These are phyloP conservation scores for Claviceps sp. DNA, from an alignment of 2,329 filamentous ascomycete genomes.

Conservation along the genomic window DNA sequence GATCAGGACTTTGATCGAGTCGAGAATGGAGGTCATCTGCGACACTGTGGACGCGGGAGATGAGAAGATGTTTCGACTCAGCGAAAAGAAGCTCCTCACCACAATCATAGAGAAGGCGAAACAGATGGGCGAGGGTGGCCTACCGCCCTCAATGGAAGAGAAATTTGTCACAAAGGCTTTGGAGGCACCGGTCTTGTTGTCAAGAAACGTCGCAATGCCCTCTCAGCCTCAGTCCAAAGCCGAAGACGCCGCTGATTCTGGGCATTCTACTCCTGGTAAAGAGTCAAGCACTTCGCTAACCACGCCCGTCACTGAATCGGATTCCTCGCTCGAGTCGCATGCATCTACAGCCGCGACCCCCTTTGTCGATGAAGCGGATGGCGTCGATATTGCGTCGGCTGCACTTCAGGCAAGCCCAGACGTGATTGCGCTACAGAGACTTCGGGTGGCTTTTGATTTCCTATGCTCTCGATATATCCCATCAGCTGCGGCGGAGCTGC, in stretches of 20 bases:
- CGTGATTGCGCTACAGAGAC: constrained; percentile 45
- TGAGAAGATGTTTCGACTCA: constrained; percentile 75
- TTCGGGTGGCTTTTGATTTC: constrained; percentile 51
- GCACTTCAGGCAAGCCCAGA: constrained; percentile 33
- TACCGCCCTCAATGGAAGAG: constrained; percentile 75
- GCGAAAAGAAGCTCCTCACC: constrained; percentile 51
- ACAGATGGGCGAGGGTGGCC: constrained; percentile 45
- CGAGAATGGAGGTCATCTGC: constrained; percentile 57
- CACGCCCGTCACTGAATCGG: constrained; percentile 23
- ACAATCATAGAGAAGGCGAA: constrained; percentile 60
- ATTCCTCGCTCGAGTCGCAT: constrained; percentile 23
- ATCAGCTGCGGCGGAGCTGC: constrained; percentile 23
- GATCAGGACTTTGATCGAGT: constrained; percentile 40
- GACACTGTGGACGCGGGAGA: constrained; percentile 73
- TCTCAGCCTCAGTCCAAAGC: constrained; percentile 5
- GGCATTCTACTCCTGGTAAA: constrained; percentile 10
- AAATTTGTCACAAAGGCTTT: constrained; percentile 65
- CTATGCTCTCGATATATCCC: constrained; percentile 49
- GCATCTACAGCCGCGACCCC: constrained; percentile 34
- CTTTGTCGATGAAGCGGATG: constrained; percentile 19
- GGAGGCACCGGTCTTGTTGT: constrained; percentile 59
- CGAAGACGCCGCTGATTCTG: constrained; percentile 9
- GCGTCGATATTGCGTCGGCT: constrained; percentile 21
- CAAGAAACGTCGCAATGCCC: constrained; percentile 41
- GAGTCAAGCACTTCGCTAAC: constrained; percentile 28